Evolutionary conservation across 257 asterid genomes (phyloP), one percentile per base, ranked within the genome.

Genomic region (Gentiana straminea): DNA sequence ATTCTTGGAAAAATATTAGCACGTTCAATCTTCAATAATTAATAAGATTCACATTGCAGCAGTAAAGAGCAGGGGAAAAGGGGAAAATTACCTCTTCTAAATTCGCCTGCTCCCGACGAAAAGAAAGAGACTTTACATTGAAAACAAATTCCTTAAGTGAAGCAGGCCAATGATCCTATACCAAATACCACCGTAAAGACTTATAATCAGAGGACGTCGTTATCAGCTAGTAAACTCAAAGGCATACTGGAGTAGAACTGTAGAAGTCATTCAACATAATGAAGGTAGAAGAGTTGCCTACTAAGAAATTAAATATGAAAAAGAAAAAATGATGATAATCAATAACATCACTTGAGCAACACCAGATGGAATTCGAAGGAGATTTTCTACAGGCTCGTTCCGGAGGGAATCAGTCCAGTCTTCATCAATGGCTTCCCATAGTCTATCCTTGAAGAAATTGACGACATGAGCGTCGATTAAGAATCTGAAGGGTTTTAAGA

Each of bases 341-440:
- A 55, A 0, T 34, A 48, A 7, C 35, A 33, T 5, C 58, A 72
- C 81, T 52, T 72, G 68, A 47, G 63, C 73, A 4, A 76, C 75
- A 50, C 94, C 90, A 47, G 84, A 80, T 3, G 96, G 96, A 49
- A 87, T 76, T 50, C 38, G 79, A 67, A 87, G 61, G 49, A 84
- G 78, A 60, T 79, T 80, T 49, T 76, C 83, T 46, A 77, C 78
- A 2, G 80, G 73, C 70, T 82, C 96, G 32, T 66, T 69, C 39
- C 80, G 72, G 68, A 90, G 71, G 68, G 94, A 90, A 69, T 86
- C 77, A 78, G 84, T 79, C 96, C 98, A 90, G 55, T 86, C 85
- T 49, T 69, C 63, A 73, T 86, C 89, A 49, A 90, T 89, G 39
- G 84, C 73, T 77, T 80, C 91, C 96, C 96, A 90, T 34, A 84